Conservation (phyloP, 2,329 filamentous ascomycete genomes). For the Neonectria neomacrospora region DNA sequence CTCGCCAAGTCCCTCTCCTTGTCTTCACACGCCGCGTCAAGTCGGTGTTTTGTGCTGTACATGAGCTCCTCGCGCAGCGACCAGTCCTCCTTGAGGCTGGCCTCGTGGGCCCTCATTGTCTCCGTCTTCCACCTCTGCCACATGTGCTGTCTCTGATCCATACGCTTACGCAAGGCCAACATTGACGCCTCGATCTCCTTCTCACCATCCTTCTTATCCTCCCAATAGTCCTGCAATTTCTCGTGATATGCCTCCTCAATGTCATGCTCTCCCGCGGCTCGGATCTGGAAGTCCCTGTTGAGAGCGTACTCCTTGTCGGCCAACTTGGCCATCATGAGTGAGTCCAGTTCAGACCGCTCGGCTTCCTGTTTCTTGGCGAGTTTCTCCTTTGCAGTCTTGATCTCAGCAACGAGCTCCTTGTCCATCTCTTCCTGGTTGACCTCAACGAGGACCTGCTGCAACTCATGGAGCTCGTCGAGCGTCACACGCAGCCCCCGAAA, state of each 20-base stretch:
- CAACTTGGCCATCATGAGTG: conserved; percentile 45
- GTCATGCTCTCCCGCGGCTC: conserved; percentile 54
- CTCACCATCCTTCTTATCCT: conserved; percentile 48
- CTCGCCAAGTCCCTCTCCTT: conserved; percentile 47
- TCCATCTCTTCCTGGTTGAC: conserved; percentile 53
- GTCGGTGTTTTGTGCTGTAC: conserved; percentile 51
- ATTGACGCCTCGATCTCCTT: conserved; percentile 49
- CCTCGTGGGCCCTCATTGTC: conserved; percentile 53
- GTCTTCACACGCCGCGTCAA: conserved; percentile 45
- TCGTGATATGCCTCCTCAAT: conserved; percentile 58
- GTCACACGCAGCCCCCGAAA: conserved; percentile 52
- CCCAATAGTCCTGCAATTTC: conserved; percentile 54
- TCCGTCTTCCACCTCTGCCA: conserved; percentile 56
- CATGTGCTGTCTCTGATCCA: conserved; percentile 54
- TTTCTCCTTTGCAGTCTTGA: conserved; percentile 40
- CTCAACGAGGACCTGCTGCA: conserved; percentile 54
- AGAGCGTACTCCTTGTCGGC: conserved; percentile 49
- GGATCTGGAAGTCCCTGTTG: conserved; percentile 54
- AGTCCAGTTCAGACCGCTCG: conserved; percentile 47
- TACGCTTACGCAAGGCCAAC: conserved; percentile 49
- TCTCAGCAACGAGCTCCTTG: conserved; percentile 40
- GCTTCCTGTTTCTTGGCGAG: conserved; percentile 49
- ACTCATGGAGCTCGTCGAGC: conserved; percentile 55
- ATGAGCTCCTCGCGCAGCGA: conserved; percentile 56
- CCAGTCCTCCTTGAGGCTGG: conserved; percentile 53